Percentiles rank a stretch among this genome's conserved stretches.
phyloP scores from a whole-genome alignment of 768 basidiomycete species.

The Auriscalpium microsporum region DNA sequence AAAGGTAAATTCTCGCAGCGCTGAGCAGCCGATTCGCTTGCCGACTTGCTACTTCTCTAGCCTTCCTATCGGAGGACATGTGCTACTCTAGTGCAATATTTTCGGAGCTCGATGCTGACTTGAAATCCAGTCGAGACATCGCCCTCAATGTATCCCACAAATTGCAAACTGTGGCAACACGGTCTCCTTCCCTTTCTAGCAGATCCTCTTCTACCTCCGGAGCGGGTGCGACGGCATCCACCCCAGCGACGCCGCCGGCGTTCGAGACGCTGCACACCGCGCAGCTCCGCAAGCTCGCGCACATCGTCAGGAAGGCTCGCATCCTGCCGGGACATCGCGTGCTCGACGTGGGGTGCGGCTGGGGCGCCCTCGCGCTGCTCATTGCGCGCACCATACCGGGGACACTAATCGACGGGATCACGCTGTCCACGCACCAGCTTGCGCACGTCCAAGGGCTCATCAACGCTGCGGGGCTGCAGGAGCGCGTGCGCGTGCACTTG shows the following conservation, averaged over 20 bases:
- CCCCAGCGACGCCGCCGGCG: no score
- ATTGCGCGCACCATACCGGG: constrained; percentile 6
- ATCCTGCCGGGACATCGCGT: constrained; percentile 34
- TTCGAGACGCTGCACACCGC: constrained; percentile 22
- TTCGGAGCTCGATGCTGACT: constrained; percentile 20
- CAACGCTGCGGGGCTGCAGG: constrained; percentile 28
- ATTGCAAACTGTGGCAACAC: not conserved
- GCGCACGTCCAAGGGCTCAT: constrained; percentile 33
- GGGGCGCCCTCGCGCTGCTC: constrained; percentile 38
- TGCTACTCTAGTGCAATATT: constrained; percentile 36
- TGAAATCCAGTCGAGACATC: constrained; percentile 12
- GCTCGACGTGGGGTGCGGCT: constrained; percentile 42
- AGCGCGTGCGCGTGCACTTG: constrained; percentile 34
- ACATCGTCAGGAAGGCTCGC: constrained; percentile 35
- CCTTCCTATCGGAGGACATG: constrained; percentile 31
- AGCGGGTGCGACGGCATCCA: no score
- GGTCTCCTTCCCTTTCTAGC: not conserved
- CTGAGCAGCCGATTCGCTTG: not conserved
- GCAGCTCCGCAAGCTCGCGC: constrained; percentile 33
- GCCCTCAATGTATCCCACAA: no score
- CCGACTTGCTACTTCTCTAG: not conserved
- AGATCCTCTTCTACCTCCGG: not conserved
- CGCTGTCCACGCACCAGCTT: constrained; percentile 39
- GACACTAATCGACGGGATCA: constrained; percentile 38
- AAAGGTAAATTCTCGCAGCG: constrained; percentile 2